Conservation (phyloP, 176 grass and related monocot species). For the Oryza nivara region DNA sequence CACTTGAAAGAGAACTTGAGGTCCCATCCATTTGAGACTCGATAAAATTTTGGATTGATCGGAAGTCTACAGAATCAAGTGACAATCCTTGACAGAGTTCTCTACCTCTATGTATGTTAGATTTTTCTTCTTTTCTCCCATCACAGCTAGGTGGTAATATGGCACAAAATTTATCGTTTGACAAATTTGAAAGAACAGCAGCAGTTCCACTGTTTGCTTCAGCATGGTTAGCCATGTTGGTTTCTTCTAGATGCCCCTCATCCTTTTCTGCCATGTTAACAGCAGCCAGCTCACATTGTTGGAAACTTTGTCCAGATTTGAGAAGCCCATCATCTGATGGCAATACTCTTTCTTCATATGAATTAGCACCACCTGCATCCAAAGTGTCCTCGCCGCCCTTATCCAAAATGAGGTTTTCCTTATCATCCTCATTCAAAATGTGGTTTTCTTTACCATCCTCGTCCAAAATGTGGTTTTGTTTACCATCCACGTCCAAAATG, state of each 20-base stretch:
- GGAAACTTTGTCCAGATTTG: slow-evolving; percentile 55
- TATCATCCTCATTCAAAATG: slow-evolving; percentile 24
- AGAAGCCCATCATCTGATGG: slow-evolving; percentile 46
- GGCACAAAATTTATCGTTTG: slow-evolving; percentile 35
- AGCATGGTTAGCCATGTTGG: slow-evolving; percentile 10
- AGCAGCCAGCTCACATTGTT: slow-evolving; percentile 20
- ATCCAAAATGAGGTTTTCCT: slow-evolving; percentile 9
- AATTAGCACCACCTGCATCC: slow-evolving; percentile 43
- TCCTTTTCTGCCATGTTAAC: slow-evolving; percentile 43
- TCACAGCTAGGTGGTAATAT: slow-evolving; percentile 24
- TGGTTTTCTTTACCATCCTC: slow-evolving; percentile 21
- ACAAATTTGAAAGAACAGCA: slow-evolving; percentile 41
- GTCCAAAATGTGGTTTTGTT: background rate
- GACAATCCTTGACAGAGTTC: slow-evolving; percentile 47
- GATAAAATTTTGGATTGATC: slow-evolving; percentile 55
- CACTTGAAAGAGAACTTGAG: slow-evolving; percentile 54
- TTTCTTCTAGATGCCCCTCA: slow-evolving; percentile 15
- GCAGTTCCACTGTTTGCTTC: slow-evolving; percentile 12
- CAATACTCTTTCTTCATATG: slow-evolving; percentile 61
- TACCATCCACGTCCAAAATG: no score
- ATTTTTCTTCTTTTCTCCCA: slow-evolving; percentile 44
- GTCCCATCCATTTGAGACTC: slow-evolving; percentile 50
- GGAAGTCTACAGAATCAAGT: slow-evolving; percentile 71
- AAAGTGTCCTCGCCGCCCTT: slow-evolving; percentile 24
- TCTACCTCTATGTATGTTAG: slow-evolving; percentile 36